These are phyloP conservation scores for Blastocystis hominis DNA, from an alignment of 352 stramenopile species.

Conservation along the genomic window DNA sequence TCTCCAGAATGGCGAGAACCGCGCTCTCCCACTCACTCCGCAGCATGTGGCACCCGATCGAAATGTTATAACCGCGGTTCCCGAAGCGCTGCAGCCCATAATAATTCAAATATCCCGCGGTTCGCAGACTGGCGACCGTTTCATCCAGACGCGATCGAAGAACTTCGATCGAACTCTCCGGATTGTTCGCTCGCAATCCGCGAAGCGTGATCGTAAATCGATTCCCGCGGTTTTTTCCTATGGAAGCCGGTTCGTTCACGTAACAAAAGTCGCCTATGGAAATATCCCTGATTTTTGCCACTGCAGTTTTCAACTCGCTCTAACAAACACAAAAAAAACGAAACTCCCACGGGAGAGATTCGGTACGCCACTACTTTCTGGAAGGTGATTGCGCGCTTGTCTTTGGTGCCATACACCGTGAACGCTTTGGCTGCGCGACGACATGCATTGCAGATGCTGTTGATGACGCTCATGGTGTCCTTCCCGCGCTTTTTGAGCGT, in stretches of 20 bases:
- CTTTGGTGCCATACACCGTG: constrained; percentile 35
- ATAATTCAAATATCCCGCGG: constrained; percentile 53
- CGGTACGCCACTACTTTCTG: constrained; percentile 27
- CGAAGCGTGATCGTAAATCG: constrained; percentile 32
- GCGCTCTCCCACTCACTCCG: constrained; percentile 12
- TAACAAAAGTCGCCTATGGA: constrained; percentile 1
- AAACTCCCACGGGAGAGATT: background rate
- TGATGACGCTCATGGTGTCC: constrained; percentile 35
- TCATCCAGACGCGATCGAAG: background rate
- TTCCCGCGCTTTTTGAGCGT: constrained; percentile 22
- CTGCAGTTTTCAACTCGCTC: background rate
- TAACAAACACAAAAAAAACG: background rate
- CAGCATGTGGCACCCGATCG: background rate
- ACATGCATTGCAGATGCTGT: background rate
- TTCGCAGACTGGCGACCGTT: background rate
- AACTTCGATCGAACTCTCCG: background rate
- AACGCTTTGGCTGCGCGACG: constrained; percentile 48
- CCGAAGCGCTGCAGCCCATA: constrained; percentile 55
- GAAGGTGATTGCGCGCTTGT: constrained; percentile 49
- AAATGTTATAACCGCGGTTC: constrained; percentile 44
- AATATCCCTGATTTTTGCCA: background rate
- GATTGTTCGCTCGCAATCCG: background rate
- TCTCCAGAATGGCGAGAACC: constrained; percentile 2
- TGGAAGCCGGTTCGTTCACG: background rate
- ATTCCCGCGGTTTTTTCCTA: constrained; percentile 41